phyloP scores from a whole-genome alignment of 495 filamentous ascomycete species.

The Hyphodiscus hymeniophilus region DNA sequence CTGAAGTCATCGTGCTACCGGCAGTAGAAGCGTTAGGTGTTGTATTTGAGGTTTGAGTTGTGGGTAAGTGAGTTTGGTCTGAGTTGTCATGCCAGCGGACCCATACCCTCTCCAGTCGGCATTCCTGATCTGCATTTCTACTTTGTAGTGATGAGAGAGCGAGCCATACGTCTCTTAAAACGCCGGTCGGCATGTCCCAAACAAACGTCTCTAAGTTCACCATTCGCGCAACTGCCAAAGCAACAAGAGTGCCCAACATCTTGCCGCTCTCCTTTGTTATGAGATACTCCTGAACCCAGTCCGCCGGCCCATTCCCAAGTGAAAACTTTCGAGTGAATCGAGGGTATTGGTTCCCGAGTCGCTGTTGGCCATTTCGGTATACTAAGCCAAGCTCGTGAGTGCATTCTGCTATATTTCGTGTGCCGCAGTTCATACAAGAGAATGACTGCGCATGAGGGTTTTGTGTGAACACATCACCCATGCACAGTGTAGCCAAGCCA shows the following conservation, averaged over 20 bases:
- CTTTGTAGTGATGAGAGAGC: conserved; percentile 69
- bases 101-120: conserved; percentile 73
- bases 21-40: conserved; percentile 17
- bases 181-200: conserved; percentile 96
- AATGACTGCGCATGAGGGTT: conserved; percentile 19
- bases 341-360: conserved; percentile 67
- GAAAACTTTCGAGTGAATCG: conserved; percentile 85
- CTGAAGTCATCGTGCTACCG: conserved; percentile 33
- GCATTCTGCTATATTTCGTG: conserved; percentile 17
- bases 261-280: conserved; percentile 86
- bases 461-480: conserved; percentile 61
- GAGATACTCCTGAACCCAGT: conserved; percentile 81
- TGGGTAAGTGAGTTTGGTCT: conserved; percentile 21
- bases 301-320: conserved; percentile 74
- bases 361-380: conserved; percentile 21
- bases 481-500: conserved; percentile 77
- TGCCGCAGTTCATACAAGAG: conserved; percentile 18
- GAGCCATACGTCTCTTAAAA: conserved; percentile 80
- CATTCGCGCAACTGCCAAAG: conserved; percentile 78
- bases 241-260: conserved; percentile 89
- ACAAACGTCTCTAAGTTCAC: conserved; percentile 81
- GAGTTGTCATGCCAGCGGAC: conserved; percentile 84
- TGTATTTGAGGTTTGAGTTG: conserved; percentile 10
- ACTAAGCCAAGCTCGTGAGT: conserved; percentile 11
- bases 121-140: conserved; percentile 47